Evolutionary conservation across 2,329 filamentous ascomycete genomes (phyloP).

Genomic region (Fusarium abutilonis): DNA sequence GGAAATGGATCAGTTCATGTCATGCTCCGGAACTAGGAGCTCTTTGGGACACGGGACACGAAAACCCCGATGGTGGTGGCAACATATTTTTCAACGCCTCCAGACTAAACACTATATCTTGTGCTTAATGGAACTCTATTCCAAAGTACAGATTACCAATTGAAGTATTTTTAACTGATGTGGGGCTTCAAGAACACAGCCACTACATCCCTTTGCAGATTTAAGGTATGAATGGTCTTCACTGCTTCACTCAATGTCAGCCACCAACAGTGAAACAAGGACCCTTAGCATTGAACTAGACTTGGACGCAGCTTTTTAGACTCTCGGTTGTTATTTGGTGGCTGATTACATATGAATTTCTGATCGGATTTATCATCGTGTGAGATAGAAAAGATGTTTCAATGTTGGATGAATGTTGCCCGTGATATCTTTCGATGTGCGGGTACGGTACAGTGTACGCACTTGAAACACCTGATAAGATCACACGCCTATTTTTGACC

Average conservation of each 20-base stretch:
- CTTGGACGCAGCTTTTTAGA: neutral
- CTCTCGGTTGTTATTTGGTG: neutral
- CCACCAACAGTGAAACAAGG: neutral
- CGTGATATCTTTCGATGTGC: too few relatives aligned
- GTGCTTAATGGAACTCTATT: neutral
- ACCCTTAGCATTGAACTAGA: neutral
- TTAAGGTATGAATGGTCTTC: neutral
- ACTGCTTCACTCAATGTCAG: neutral
- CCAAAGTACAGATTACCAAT: too few relatives aligned
- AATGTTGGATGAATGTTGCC: neutral
- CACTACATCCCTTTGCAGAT: neutral
- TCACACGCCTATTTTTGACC: too few relatives aligned
- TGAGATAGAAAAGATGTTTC: too few relatives aligned
- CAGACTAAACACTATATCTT: neutral
- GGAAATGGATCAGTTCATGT: too few relatives aligned
- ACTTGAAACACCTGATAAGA: too few relatives aligned
- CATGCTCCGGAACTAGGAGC: too few relatives aligned
- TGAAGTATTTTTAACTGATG: neutral
- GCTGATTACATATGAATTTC: neutral
- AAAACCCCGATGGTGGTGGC: neutral
- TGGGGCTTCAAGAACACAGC: neutral
- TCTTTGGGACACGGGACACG: too few relatives aligned
- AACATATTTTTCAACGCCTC: neutral
- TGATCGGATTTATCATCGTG: too few relatives aligned
- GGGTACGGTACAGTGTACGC: too few relatives aligned